phyloP scores from a whole-genome alignment of 169 alveolate species.

The Babesia divergens region DNA sequence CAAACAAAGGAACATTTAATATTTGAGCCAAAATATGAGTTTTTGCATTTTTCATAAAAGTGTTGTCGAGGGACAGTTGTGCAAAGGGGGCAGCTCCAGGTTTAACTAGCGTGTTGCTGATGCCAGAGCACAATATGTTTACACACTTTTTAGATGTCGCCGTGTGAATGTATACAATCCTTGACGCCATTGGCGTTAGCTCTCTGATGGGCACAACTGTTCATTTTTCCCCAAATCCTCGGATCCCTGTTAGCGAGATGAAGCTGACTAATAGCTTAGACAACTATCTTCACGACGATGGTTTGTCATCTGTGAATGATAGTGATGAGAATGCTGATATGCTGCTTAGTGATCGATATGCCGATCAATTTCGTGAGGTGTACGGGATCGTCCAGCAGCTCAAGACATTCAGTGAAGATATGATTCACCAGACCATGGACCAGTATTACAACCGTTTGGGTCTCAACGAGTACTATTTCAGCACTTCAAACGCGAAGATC shows the following conservation, averaged over 20 bases:
- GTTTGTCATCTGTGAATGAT: constrained; percentile 35
- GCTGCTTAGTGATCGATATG: constrained; percentile 56
- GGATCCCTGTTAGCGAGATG: too few species aligned
- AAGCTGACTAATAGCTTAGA: constrained; percentile 6
- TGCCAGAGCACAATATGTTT: too few species aligned
- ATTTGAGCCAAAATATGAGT: too few species aligned
- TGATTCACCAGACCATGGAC: constrained; percentile 65
- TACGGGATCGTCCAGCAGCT: constrained; percentile 36
- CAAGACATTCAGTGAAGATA: constrained; percentile 59
- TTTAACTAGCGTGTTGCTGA: too few species aligned
- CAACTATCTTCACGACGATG: constrained; percentile 50
- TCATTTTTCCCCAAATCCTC: too few species aligned
- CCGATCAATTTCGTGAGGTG: constrained; percentile 50
- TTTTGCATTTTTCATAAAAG: too few species aligned
- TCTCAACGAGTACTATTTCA: constrained; percentile 77
- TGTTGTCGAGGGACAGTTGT: too few species aligned
- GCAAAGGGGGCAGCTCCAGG: too few species aligned
- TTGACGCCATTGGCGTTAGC: constrained; percentile 2
- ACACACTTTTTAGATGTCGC: too few species aligned
- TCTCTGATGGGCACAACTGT: too few species aligned
- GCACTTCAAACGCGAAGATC: constrained; percentile 72
- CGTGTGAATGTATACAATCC: background rate
- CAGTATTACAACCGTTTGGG: constrained; percentile 79
- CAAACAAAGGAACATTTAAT: too few species aligned
- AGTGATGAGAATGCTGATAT: background rate